Percentiles rank a stretch among this genome's conserved stretches.
phyloP scores from a whole-genome alignment of 2,329 filamentous ascomycete genomes.

The Colletotrichum eremochloae region DNA sequence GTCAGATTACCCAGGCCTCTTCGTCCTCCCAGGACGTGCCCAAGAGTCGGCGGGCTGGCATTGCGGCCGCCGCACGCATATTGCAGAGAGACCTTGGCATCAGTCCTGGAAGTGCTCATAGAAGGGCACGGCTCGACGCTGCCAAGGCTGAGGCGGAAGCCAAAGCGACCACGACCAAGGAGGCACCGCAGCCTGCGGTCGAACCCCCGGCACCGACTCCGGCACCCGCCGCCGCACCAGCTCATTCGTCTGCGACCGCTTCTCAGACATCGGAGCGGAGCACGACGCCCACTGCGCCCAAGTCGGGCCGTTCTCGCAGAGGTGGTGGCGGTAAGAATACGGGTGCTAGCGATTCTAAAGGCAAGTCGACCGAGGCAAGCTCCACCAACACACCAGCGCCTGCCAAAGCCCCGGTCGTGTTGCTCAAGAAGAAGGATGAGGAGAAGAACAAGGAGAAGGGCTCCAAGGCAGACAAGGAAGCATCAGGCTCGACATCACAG shows the following conservation, averaged over 20 bases:
- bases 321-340: conserved; percentile 54
- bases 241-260: conserved; percentile 29
- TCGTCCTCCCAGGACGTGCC: conserved; percentile 53
- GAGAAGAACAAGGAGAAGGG: conserved; percentile 37
- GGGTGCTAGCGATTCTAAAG: conserved; percentile 51
- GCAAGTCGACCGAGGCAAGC: conserved; percentile 51
- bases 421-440: conserved; percentile 59
- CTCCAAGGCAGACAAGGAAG: conserved; percentile 31
- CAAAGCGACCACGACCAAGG: conserved; percentile 55
- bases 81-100: conserved; percentile 76
- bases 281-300: conserved; percentile 36
- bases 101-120: conserved; percentile 72
- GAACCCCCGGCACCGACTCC: conserved; percentile 45
- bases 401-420: conserved; percentile 52
- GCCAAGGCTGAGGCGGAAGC: conserved; percentile 66
- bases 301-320: conserved; percentile 43
- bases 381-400: conserved; percentile 47
- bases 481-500: conserved; percentile 38
- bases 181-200: conserved; percentile 42
- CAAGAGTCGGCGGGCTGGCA: conserved; percentile 71
- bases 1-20: conserved; percentile 54
- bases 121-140: conserved; percentile 70
- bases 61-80: conserved; percentile 74
- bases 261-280: conserved; percentile 29
- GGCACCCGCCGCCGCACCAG: conserved; percentile 27